Evolutionary conservation across 2,329 filamentous ascomycete genomes (phyloP).

Genomic region (Aspergillus uvarum): DNA sequence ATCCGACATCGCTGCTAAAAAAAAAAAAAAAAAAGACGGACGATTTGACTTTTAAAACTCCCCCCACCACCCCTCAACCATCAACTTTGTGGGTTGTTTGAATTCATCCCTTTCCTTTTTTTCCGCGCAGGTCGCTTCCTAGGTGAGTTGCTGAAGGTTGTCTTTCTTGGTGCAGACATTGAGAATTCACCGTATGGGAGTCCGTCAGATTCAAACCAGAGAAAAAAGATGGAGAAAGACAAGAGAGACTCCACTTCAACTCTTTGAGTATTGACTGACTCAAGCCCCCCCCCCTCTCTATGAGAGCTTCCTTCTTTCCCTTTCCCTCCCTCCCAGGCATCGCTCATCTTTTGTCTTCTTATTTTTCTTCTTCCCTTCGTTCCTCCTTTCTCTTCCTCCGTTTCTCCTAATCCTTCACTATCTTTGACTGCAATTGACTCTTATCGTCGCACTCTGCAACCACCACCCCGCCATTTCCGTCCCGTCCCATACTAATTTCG

Average conservation of each 20-base stretch:
- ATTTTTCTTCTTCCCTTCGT: neutral
- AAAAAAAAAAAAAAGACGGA: neutral
- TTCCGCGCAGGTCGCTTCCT: neutral
- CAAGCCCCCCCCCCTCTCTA: neutral
- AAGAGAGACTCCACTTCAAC: neutral
- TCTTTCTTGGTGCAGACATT: too few species aligned
- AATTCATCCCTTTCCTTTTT: neutral
- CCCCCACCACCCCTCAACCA: neutral
- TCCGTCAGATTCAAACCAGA: too few species aligned
- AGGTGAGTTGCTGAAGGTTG: neutral
- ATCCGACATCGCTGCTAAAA: neutral
- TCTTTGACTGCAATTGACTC: constrained; percentile 16
- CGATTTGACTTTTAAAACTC: neutral
- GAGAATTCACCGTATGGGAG: too few species aligned
- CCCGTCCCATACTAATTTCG: neutral
- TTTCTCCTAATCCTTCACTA: neutral
- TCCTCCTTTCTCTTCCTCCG: neutral
- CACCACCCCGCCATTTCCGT: neutral
- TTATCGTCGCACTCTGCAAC: neutral
- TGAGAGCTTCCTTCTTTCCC: constrained; percentile 1
- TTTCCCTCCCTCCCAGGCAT: neutral
- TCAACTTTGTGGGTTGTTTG: neutral
- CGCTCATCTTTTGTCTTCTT: neutral
- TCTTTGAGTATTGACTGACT: neutral
- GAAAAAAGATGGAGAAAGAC: neutral